Percentiles rank a stretch among this genome's conserved stretches.
Conservation (phyloP, 495 filamentous ascomycete genomes). For the Apodospora peruviana region DNA sequence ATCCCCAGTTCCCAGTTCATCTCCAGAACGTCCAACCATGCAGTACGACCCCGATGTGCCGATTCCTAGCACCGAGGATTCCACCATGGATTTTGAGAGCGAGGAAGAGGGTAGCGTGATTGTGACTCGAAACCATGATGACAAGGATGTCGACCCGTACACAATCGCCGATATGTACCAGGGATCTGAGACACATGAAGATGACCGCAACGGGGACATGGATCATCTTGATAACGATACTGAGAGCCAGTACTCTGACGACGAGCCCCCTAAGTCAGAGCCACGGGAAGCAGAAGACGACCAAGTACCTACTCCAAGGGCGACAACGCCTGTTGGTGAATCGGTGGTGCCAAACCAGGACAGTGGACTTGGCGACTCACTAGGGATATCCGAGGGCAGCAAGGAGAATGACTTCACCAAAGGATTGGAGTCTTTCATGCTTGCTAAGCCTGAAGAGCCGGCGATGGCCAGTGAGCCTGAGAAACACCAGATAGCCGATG, state of each 20-base stretch:
- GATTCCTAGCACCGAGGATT: slow-evolving; percentile 66
- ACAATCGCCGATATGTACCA: slow-evolving; percentile 61
- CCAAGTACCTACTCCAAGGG: slow-evolving; percentile 42
- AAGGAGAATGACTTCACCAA: slow-evolving; percentile 33
- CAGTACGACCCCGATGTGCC: slow-evolving; percentile 76
- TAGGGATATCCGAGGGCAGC: slow-evolving; percentile 6
- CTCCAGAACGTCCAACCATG: slow-evolving; percentile 39
- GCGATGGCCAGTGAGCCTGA: slow-evolving; percentile 23
- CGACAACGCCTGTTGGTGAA: slow-evolving; percentile 25
- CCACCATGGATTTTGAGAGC: slow-evolving; percentile 44
- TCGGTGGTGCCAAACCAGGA: neutral
- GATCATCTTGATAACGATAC: slow-evolving; percentile 15
- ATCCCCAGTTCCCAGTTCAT: slow-evolving; percentile 49
- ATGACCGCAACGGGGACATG: slow-evolving; percentile 35
- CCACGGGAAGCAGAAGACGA: slow-evolving; percentile 18
- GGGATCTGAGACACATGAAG: slow-evolving; percentile 30
- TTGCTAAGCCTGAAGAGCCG: slow-evolving; percentile 32
- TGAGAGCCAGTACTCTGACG: slow-evolving; percentile 23
- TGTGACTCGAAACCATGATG: slow-evolving; percentile 63
- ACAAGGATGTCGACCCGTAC: slow-evolving; percentile 61
- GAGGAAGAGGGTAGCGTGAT: slow-evolving; percentile 54
- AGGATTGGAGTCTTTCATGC: slow-evolving; percentile 38
- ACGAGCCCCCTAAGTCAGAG: neutral
- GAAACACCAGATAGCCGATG: slow-evolving; percentile 42
- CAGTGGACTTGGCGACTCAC: slow-evolving; percentile 9